Percentiles rank a stretch among this genome's conserved stretches.
These are phyloP conservation scores for Alternaria sp. DNA, from an alignment of 2,329 filamentous ascomycete genomes.

Conservation along the genomic window DNA sequence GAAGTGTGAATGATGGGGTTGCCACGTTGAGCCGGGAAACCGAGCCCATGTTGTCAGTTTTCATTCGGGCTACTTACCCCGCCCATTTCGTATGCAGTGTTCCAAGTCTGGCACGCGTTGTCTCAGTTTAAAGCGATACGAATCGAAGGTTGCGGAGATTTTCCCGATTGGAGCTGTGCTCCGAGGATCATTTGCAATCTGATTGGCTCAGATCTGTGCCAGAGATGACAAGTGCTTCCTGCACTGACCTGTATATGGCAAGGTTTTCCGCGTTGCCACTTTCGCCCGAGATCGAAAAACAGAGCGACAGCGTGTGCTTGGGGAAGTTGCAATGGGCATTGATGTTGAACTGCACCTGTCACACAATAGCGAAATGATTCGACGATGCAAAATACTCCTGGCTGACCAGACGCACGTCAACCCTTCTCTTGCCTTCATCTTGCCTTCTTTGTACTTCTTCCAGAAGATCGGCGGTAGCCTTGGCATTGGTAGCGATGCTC, in stretches of 20 bases:
- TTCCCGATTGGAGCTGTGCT: background rate
- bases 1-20: slow-evolving; percentile 1
- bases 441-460: slow-evolving; percentile 52
- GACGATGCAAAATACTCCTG: slow-evolving; percentile 58
- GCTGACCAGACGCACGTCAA: slow-evolving; percentile 52
- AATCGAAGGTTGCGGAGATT: background rate
- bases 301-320: background rate
- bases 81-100: background rate
- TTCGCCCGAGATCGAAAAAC: background rate
- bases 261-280: background rate
- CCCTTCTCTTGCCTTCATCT: slow-evolving; percentile 47
- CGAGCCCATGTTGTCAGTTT: slow-evolving; percentile 11
- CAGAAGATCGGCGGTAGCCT: slow-evolving; percentile 51
- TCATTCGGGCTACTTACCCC: slow-evolving; percentile 1
- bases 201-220: background rate
- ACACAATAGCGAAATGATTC: slow-evolving; percentile 63
- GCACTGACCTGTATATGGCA: background rate
- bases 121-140: background rate
- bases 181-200: background rate
- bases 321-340: background rate
- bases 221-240: background rate
- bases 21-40: slow-evolving; percentile 13
- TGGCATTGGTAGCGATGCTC: slow-evolving; percentile 52
- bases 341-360: slow-evolving; percentile 15
- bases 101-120: background rate